A percentile compares a stretch with the other conserved stretches of the same genome.
These are phyloP conservation scores for Boletus patriciae DNA, from an alignment of 768 basidiomycete species.

Conservation along the genomic window DNA sequence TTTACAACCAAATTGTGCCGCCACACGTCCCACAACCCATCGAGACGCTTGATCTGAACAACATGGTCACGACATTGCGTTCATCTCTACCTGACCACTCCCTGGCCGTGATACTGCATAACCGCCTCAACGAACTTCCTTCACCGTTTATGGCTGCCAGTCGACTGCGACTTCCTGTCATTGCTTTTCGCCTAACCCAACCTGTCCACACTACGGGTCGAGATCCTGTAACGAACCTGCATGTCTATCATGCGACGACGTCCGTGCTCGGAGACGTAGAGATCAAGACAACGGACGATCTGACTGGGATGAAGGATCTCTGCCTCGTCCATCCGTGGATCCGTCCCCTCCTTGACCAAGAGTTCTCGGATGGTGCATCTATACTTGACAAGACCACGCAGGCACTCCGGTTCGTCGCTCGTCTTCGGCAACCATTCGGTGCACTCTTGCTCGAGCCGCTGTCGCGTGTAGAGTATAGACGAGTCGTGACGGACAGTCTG, in stretches of 20 bases:
- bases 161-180: no score
- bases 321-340: conserved; percentile 6
- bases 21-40: not conserved
- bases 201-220: no score
- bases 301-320: not conserved
- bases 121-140: no score
- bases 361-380: not conserved
- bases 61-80: not conserved
- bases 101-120: not conserved
- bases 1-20: no score
- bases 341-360: not conserved
- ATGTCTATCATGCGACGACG: not conserved
- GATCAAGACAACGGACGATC: not conserved
- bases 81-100: not conserved
- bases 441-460: not conserved
- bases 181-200: no score
- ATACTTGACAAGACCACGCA: not conserved
- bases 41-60: not conserved
- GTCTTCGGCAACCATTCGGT: not conserved
- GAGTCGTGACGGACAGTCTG: not conserved
- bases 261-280: not conserved
- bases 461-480: not conserved
- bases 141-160: no score
- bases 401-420: not conserved
- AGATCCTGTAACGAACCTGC: no score